Base-by-base conservation (phyloP, 2,329 filamentous ascomycete genomes). In the Macroventuria anomochaeta region DNA sequence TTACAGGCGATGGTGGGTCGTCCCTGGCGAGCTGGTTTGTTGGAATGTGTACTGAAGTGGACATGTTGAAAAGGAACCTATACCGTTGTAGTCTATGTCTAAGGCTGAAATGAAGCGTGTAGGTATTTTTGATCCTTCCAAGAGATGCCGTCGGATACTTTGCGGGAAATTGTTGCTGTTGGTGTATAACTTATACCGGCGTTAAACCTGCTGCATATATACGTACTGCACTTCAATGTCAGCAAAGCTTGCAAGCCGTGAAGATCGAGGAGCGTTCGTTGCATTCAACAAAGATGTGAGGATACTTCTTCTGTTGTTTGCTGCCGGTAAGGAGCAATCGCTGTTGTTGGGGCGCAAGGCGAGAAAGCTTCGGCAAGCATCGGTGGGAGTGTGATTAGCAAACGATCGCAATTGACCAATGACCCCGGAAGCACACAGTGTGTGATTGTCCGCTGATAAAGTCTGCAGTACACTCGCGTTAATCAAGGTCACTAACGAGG, bases 211-310 rank as follows among this genome's bases (percentile, higher is more conserved):
- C 25, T 5, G 12, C 8, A 42, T 42, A 42, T 49, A 42, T 42
- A 34, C 28, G n/a, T n/a, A 10, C 15, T 37, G 17, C n/a, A 25
- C 38, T 49, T 49, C 46, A 49, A 49, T 49, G 38, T 13, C 11
- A 23, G 4, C 17, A 18, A 15, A 13, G 13, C 10, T 18, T 3
- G n/a, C 23, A 21, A 1, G 10, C 3, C 31, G 46, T 49, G 46
- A 49, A 49, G 15, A 18, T 7, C 23, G 17, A 8, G 15, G 15
- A n/a, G 23, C 15, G 31, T 25, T 21, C 17, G 31, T 10, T 17
- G 13, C n/a, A 23, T n/a, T 13, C 11, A 23, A 28, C 15, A 31
- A n/a, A 21, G 23, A 11, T 17, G 17, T 31, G 46, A 13, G 17
- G 26, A 21, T 21, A 21, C 6, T 20, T 21, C 3, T 15, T 15